Evolutionary conservation across 768 basidiomycete genomes (phyloP), one percentile per base, ranked within the genome.

Genomic region (Psilocybe cubensis): DNA sequence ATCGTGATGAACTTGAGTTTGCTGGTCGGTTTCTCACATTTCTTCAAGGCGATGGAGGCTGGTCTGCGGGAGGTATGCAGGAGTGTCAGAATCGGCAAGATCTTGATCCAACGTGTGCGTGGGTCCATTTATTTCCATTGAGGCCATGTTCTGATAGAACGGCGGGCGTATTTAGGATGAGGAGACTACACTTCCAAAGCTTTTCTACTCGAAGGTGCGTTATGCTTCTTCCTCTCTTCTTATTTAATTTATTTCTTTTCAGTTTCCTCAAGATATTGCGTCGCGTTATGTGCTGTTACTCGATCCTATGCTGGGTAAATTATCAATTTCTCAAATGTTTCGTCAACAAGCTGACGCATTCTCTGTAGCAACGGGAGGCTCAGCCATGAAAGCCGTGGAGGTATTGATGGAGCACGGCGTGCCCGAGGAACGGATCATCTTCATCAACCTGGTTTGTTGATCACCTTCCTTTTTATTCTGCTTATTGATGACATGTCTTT

Each of bases 371-470:
- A 98, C 96, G 0, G 97, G 97, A 23, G 97, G 97, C 43, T 98
- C 96, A 4, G 96, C 96, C 7, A 95, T 96, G 74, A 98, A 98
- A 70, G 97, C 97, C 0, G 91, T 98, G 50, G 96, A 98, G 70
- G 91, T 98, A 3, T 79, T 98, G 11, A 86, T 90, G 72, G 91
- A 94, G 44, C 88, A 94, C 66, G 92, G 92, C 18, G 97, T 99
- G 27, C 89, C 92, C 14, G 94, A 97, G 72, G 94, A 97, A 57
- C 85, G 94, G 54, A 96, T 98, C 59, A 91, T 97, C 62, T 97
- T 98, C 73, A 84, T 97, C 58, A 96, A 98, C 69, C 74, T 98
- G 69, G 95, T 94, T 54, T 52, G 84, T 56, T 7, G 59, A 57
- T 46, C 54, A 9, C n/a, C 9, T 52, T 52, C 20, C 10, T 47